These are phyloP conservation scores for Ceratocystiopsis minuta DNA, from an alignment of 2,329 filamentous ascomycete species.

Conservation along the genomic window DNA sequence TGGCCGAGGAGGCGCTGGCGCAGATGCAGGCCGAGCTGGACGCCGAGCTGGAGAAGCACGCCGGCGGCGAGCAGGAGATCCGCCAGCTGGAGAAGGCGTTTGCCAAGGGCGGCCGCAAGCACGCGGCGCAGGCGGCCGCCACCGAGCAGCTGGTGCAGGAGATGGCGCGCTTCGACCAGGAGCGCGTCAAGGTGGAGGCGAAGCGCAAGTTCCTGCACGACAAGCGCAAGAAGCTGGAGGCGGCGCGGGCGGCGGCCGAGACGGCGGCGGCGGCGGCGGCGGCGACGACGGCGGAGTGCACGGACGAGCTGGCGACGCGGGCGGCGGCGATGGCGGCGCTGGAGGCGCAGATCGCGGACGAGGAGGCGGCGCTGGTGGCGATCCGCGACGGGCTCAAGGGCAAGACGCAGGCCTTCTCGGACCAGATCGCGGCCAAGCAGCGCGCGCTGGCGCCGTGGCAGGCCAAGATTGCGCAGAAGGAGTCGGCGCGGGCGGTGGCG, in stretches of 20 bases:
- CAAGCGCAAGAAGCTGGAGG: conserved; percentile 92
- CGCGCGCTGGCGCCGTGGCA: conserved; percentile 93
- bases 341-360: conserved; percentile 56
- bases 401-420: conserved; percentile 87
- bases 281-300: conserved; percentile 60
- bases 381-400: conserved; percentile 82
- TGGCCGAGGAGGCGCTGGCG: conserved; percentile 77
- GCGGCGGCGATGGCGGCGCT: conserved; percentile 56
- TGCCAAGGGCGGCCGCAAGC: conserved; percentile 66
- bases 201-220: conserved; percentile 84
- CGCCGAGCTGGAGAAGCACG: conserved; percentile 75
- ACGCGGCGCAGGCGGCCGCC: conserved; percentile 65
- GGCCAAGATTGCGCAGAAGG: conserved; percentile 90
- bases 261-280: conserved; percentile 57
- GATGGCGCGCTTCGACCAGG: conserved; percentile 84
- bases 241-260: conserved; percentile 61
- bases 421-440: conserved; percentile 81
- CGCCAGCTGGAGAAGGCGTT: conserved; percentile 76
- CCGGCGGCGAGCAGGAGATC: conserved; percentile 77
- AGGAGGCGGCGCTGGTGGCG: conserved; percentile 65
- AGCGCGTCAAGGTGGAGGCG: conserved; percentile 92
- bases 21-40: conserved; percentile 81
- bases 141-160: conserved; percentile 68
- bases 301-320: conserved; percentile 60
- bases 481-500: conserved; percentile 82